Evolutionary conservation across 2,329 filamentous ascomycete species (phyloP).

Genomic region (Phyllosticta citribraziliensis): DNA sequence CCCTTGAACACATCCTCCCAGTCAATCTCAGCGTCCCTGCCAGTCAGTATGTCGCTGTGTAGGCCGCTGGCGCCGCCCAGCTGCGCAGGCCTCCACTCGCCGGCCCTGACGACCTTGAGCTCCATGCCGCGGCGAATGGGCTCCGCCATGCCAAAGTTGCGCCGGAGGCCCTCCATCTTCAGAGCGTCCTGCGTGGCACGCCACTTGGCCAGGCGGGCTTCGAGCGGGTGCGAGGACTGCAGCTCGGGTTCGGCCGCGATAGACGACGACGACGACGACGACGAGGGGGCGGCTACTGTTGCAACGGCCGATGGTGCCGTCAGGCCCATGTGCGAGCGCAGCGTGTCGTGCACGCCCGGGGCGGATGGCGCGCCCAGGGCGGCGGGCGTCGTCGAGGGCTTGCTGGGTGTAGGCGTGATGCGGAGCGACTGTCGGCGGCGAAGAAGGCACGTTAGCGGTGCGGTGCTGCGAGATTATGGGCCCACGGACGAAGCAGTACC

Average conservation of each 20-base stretch:
- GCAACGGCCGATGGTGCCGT: conserved; percentile 28
- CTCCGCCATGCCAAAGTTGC: conserved; percentile 85
- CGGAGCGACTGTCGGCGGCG: conserved; percentile 50
- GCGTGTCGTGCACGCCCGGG: conserved; percentile 85
- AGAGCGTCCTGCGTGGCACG: conserved; percentile 76
- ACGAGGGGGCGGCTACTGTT: conserved; percentile 15
- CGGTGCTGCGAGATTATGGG: background rate
- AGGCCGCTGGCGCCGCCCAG: conserved; percentile 58
- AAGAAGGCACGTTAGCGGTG: background rate
- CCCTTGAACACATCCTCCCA: conserved; percentile 95
- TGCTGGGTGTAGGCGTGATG: conserved; percentile 63
- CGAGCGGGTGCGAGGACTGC: conserved; percentile 77
- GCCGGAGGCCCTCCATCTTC: conserved; percentile 80
- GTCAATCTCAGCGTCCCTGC: conserved; percentile 63
- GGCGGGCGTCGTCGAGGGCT: conserved; percentile 48
- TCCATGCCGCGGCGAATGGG: conserved; percentile 92
- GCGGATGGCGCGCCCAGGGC: conserved; percentile 67
- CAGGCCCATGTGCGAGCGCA: conserved; percentile 70
- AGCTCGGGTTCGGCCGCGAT: conserved; percentile 26
- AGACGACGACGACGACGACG: conserved; percentile 12
- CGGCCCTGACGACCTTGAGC: conserved; percentile 72
- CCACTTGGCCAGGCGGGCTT: conserved; percentile 82
- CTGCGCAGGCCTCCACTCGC: conserved; percentile 68
- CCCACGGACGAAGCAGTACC: background rate
- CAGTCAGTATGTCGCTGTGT: conserved; percentile 81